Conservation (phyloP, 805 yeast species). For the Saccharomycopsis lassenensis region DNA sequence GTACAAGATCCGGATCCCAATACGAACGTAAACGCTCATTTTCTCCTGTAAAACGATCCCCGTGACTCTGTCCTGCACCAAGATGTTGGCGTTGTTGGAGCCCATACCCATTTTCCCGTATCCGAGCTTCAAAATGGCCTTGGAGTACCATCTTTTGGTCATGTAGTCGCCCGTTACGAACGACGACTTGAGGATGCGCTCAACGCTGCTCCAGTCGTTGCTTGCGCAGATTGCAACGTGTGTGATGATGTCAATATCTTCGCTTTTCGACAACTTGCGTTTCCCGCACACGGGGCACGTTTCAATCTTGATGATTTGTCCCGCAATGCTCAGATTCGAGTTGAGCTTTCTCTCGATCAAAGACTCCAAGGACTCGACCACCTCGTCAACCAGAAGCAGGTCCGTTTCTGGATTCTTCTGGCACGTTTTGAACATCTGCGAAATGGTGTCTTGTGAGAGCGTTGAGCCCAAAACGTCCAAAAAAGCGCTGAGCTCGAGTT, state of each 20-base stretch:
- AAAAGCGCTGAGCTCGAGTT: constrained; percentile 52
- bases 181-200: constrained; percentile 49
- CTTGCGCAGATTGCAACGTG: constrained; percentile 84
- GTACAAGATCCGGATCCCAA: constrained; percentile 79
- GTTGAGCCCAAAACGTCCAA: constrained; percentile 55
- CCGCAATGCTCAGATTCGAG: not conserved
- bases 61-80: constrained; percentile 84
- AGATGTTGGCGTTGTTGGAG: constrained; percentile 82
- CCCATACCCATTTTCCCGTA: constrained; percentile 85
- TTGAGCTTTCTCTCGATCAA: constrained; percentile 7
- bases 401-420: constrained; percentile 27
- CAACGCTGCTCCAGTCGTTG: constrained; percentile 62
- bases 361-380: constrained; percentile 38
- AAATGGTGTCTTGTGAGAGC: constrained; percentile 24
- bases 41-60: constrained; percentile 90
- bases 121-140: constrained; percentile 68
- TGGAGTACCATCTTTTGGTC: constrained; percentile 80
- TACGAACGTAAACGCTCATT: constrained; percentile 76
- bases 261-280: constrained; percentile 40
- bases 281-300: constrained; percentile 75
- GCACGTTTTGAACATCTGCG: constrained; percentile 23
- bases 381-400: constrained; percentile 41
- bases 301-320: constrained; percentile 41
- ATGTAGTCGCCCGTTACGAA: constrained; percentile 78
- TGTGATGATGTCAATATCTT: constrained; percentile 61